phyloP scores from a whole-genome alignment of 2,329 filamentous ascomycete genomes.

The Botrytis hyacinthi region DNA sequence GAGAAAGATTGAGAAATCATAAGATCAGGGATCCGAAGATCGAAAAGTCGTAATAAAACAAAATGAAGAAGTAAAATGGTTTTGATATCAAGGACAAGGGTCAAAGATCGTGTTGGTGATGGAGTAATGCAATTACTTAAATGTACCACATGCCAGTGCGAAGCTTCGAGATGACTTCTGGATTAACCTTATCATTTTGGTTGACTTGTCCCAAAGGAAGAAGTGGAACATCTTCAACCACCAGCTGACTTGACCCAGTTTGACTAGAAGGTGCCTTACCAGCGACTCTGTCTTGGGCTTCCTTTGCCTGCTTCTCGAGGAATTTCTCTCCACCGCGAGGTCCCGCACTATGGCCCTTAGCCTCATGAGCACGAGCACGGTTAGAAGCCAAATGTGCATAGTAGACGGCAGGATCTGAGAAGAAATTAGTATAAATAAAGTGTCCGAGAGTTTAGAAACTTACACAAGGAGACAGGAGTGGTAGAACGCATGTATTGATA shows the following conservation, averaged over 20 bases:
- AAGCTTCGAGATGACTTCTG: slow-evolving; percentile 26
- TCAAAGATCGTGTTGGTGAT: slow-evolving; percentile 21
- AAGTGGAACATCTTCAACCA: slow-evolving; percentile 31
- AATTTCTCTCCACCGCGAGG: slow-evolving; percentile 46
- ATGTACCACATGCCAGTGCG: slow-evolving; percentile 40
- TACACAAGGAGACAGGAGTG: slow-evolving; percentile 71
- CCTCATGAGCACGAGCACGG: slow-evolving; percentile 74
- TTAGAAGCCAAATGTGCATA: slow-evolving; percentile 89
- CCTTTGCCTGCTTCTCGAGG: slow-evolving; percentile 31
- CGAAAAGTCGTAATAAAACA: slow-evolving; percentile 27
- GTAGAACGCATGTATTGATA: slow-evolving; percentile 93
- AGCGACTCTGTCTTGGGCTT: slow-evolving; percentile 26
- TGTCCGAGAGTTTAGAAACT: slow-evolving; percentile 44
- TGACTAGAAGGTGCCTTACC: slow-evolving; percentile 26
- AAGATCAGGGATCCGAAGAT: slow-evolving; percentile 26
- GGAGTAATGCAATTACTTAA: slow-evolving; percentile 22
- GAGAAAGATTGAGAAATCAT: slow-evolving; percentile 1
- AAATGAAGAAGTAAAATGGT: slow-evolving; percentile 26
- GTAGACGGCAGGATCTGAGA: slow-evolving; percentile 76
- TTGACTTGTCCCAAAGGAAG: slow-evolving; percentile 30
- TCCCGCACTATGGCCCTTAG: slow-evolving; percentile 46
- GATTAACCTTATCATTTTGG: slow-evolving; percentile 19
- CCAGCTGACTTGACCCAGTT: slow-evolving; percentile 24
- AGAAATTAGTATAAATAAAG: slow-evolving; percentile 26
- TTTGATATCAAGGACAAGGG: slow-evolving; percentile 26